phyloP scores from a whole-genome alignment of 345 rosid species.

The Luvunga scandens region DNA sequence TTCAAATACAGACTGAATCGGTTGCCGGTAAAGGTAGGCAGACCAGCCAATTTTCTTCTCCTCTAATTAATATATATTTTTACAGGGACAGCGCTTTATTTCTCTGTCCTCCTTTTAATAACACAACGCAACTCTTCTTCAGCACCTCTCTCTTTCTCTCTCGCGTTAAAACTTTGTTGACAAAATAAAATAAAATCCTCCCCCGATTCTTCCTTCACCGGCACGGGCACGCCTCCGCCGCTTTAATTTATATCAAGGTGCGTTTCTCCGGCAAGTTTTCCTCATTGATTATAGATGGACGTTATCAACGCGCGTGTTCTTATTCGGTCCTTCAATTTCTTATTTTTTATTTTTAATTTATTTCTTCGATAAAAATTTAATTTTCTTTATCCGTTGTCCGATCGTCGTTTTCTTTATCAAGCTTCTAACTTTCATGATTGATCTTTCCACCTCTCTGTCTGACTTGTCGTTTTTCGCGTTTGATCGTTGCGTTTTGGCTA shows the following conservation, averaged over 20 bases:
- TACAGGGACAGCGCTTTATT: slow-evolving; percentile 14
- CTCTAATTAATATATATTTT: slow-evolving; percentile 3
- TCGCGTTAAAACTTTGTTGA: background rate
- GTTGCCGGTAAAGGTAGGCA: slow-evolving; percentile 29
- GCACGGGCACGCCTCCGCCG: background rate
- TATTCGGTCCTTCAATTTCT: slow-evolving; percentile 1
- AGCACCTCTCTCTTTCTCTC: background rate
- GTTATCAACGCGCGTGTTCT: background rate
- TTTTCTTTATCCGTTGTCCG: slow-evolving; percentile 13
- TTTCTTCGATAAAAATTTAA: background rate
- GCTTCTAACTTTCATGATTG: slow-evolving; percentile 1
- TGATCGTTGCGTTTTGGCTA: slow-evolving; percentile 14
- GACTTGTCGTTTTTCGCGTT: background rate
- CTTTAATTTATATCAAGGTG: slow-evolving; percentile 17
- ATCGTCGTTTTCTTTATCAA: slow-evolving; percentile 13
- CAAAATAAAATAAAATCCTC: background rate
- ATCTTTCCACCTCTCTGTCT: slow-evolving; percentile 2
- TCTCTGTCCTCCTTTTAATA: slow-evolving; percentile 6
- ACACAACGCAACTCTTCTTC: background rate
- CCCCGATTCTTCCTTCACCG: slow-evolving; percentile 5
- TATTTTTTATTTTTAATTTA: too few species aligned
- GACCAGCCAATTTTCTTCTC: slow-evolving; percentile 18
- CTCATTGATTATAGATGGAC: background rate
- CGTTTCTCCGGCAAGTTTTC: background rate
- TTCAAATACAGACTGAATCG: slow-evolving; percentile 10